Conservation (phyloP, 1,139 yeast genomes). For the Kodamaea sp. region DNA sequence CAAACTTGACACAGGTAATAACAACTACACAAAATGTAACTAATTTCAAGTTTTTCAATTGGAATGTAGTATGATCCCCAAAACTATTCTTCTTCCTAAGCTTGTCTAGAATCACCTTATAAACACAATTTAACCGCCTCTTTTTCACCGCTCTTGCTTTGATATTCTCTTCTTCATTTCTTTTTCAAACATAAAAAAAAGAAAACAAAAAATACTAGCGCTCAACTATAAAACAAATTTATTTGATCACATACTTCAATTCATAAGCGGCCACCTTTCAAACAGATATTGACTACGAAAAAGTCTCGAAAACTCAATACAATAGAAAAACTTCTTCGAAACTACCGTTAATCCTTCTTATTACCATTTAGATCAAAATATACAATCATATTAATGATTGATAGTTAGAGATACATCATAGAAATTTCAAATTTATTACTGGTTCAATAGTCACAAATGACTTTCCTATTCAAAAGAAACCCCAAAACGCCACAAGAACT, state of each 20-base stretch:
- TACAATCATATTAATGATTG: no score
- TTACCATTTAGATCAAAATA: neutral
- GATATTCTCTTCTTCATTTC: neutral
- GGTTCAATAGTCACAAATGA: conserved; percentile 43
- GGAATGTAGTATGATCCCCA: no score
- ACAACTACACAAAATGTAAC: no score
- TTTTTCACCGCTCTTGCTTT: neutral
- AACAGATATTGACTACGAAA: neutral
- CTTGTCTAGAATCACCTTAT: no score
- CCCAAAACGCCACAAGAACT: conserved; percentile 91
- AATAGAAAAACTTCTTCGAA: neutral
- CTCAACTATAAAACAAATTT: neutral
- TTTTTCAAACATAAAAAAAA: neutral
- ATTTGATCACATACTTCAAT: no score
- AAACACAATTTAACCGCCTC: neutral
- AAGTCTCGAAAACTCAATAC: neutral
- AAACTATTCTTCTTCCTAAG: no score
- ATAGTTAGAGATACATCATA: no score
- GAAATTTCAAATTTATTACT: no score
- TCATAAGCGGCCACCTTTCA: no score
- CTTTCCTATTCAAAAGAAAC: conserved; percentile 84
- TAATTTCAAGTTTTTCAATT: no score
- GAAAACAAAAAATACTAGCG: conserved; percentile 4
- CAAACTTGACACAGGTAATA: no score
- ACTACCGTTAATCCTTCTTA: neutral